A percentile compares a stretch with the other conserved stretches of the same genome.
phyloP scores from a whole-genome alignment of 2,329 filamentous ascomycete genomes.

The Penicillium janthinellum region DNA sequence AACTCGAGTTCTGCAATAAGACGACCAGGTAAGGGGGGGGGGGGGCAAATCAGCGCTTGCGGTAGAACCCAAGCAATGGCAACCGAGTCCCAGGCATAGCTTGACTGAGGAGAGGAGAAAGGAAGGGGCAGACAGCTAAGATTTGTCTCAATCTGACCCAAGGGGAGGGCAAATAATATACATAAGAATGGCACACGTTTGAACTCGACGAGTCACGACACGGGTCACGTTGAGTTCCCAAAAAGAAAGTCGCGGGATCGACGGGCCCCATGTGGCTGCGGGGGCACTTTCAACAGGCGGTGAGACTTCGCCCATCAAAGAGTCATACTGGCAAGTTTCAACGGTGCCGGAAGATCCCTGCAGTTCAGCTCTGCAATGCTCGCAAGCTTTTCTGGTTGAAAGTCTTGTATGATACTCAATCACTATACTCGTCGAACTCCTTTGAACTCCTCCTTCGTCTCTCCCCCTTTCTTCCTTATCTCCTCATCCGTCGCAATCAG shows the following conservation, averaged over 20 bases:
- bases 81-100: slow-evolving; percentile 16
- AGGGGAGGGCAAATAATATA: not conserved
- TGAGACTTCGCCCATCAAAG: not conserved
- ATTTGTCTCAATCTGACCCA: not conserved
- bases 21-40: not conserved
- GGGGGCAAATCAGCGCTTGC: slow-evolving; percentile 18
- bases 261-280: slow-evolving; percentile 13
- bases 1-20: not conserved
- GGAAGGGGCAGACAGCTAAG: not conserved
- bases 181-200: not conserved
- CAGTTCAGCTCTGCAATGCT: not conserved
- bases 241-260: slow-evolving; percentile 10
- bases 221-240: not conserved
- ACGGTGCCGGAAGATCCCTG: not conserved
- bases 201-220: too few species aligned
- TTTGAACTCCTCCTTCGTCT: not conserved
- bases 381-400: not conserved
- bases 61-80: slow-evolving; percentile 17
- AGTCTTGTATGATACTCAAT: not conserved
- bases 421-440: not conserved
- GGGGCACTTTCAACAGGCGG: slow-evolving; percentile 4
- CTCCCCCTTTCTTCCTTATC: not conserved
- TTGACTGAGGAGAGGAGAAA: slow-evolving; percentile 1
- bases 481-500: not conserved
- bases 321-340: too few species aligned